Conservation (phyloP, 2,329 filamentous ascomycete species). For the Penicillium sp. region DNA sequence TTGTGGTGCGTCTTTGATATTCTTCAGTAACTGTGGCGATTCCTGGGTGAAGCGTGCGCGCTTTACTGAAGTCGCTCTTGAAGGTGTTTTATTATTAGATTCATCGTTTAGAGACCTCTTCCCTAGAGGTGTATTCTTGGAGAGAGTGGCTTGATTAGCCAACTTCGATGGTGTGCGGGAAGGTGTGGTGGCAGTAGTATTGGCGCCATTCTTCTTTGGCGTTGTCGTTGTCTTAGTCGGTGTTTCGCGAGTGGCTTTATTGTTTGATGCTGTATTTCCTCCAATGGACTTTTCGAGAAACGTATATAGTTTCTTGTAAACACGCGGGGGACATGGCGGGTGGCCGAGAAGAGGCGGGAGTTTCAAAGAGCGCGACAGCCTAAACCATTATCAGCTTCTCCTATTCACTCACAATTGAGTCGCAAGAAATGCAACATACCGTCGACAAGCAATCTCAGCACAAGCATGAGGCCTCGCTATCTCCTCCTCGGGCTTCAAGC, state of each 20-base stretch:
- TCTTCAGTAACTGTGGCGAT: constrained; percentile 20
- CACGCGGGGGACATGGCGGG: constrained; percentile 71
- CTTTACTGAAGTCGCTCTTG: constrained; percentile 28
- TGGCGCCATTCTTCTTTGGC: constrained; percentile 2
- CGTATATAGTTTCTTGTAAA: constrained; percentile 78
- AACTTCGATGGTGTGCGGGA: constrained; percentile 11
- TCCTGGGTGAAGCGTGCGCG: constrained; percentile 18
- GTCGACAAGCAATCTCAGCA: constrained; percentile 83
- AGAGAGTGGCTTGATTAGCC: constrained; percentile 22
- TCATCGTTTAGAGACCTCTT: constrained; percentile 20
- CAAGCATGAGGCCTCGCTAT: constrained; percentile 80
- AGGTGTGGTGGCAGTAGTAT: not conserved
- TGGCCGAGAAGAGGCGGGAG: constrained; percentile 71
- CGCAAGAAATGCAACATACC: constrained; percentile 45
- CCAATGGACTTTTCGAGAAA: constrained; percentile 71
- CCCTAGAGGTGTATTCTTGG: constrained; percentile 28
- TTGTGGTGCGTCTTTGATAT: constrained; percentile 45
- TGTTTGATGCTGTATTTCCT: constrained; percentile 20
- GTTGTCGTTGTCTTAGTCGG: constrained; percentile 9
- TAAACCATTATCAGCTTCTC: constrained; percentile 29
- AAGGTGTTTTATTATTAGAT: constrained; percentile 43
- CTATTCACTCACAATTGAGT: not conserved
- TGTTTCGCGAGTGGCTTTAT: constrained; percentile 15
- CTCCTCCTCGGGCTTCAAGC: constrained; percentile 80
- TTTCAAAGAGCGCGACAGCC: constrained; percentile 70